Evolutionary conservation across 73 alveolate genomes (phyloP), one percentile per base, ranked within the genome.

Genomic region (Tetrahymena thermophila): DNA sequence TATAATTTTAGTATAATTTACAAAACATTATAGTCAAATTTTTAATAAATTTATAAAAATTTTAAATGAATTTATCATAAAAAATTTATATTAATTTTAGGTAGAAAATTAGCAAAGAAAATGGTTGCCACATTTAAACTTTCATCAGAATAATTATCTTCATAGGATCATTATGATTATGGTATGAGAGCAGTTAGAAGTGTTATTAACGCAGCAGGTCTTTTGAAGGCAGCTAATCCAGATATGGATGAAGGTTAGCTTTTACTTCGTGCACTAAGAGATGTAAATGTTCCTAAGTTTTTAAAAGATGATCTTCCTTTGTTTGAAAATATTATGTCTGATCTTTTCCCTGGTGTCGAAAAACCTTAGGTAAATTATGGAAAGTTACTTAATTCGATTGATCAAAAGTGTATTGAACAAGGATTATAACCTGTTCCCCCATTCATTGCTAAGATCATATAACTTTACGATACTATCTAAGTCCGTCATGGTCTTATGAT

Each of bases 171-270:
- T 94, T 98, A 98, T 95, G 99, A 98, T 98, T 98, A 96, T 94
- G 99, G 99, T 96, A 99, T 99, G 99, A 98, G 99, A 97, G 99
- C 99, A 35, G 99, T 99, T 58, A 97, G 98, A 96, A 97, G 99
- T 25, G 99, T 99, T 93, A 96, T 99, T 94, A 98, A 98, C 96
- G 99, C 99, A 13, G 99, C 99, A 13, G 99, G 99, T 97, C 96
- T 97, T 85, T 94, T 99, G 96, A 99, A 98, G 94, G 97, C 99
- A 95, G 97, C 96, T 58, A 94, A 96, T 96, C 98, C 99, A 28
- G 99, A 98, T 85, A 98, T 96, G 97, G 98, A 98, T 93, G 99
- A 99, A 97, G 99, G 98, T 93, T 93, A 98, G 97, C 98, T 99
- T 93, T 97, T 98, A 85, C 98, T 99, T 57, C 99, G 99, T 96